These are phyloP conservation scores for Solanum hybrid DNA, from an alignment of 305 asterid genomes.

Conservation along the genomic window DNA sequence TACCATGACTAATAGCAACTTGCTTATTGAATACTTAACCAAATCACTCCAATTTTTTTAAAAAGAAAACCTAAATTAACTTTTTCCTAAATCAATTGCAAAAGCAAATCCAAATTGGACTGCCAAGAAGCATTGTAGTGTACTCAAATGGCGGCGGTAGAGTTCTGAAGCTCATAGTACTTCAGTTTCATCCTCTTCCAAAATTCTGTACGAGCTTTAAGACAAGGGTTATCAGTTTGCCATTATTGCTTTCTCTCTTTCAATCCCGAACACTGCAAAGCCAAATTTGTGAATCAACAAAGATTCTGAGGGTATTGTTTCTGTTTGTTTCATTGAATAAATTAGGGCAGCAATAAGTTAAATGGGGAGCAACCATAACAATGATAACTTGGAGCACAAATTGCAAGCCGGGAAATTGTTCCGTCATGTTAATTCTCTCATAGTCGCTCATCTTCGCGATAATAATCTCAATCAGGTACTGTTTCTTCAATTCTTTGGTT, in stretches of 20 bases:
- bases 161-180: not conserved
- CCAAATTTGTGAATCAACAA: not conserved
- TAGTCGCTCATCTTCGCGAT: constrained; percentile 78
- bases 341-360: not conserved
- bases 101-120: not conserved
- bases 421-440: constrained; percentile 60
- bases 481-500: not conserved
- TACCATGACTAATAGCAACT: not conserved
- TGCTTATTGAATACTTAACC: not conserved
- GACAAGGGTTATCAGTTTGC: not conserved
- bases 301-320: not conserved
- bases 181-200: not conserved
- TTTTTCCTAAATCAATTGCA: not conserved
- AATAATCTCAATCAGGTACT: constrained; percentile 64
- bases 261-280: not conserved
- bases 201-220: not conserved
- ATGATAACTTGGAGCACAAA: constrained; percentile 43
- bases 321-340: not conserved
- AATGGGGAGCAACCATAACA: constrained; percentile 29
- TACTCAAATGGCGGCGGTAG: not conserved
- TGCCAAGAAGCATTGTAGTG: not conserved
- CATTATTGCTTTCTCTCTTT: not conserved
- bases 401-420: constrained; percentile 64
- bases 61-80: not conserved
- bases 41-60: not conserved